Percentiles rank a stretch among this genome's conserved stretches.
phyloP scores from a whole-genome alignment of 2,329 filamentous ascomycete species.

The Cercospora janseana region DNA sequence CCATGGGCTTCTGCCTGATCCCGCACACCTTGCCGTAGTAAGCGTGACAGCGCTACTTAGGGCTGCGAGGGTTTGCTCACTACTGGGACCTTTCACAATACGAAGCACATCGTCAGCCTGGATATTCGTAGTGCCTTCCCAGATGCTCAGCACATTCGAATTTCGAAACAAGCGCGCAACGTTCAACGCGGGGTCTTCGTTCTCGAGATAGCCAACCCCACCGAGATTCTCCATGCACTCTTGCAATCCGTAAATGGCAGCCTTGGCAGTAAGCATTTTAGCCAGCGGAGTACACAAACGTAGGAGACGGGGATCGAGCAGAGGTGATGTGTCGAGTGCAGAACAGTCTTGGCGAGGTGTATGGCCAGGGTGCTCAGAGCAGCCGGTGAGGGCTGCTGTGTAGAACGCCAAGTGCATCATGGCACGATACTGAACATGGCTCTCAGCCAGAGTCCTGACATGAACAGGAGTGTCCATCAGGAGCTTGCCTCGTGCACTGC shows the following conservation, averaged over 20 bases:
- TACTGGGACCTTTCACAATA: constrained; percentile 31
- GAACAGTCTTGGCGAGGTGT: neutral
- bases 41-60: neutral
- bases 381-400: constrained; percentile 49
- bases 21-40: neutral
- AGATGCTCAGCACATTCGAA: constrained; percentile 62
- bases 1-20: neutral
- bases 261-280: constrained; percentile 59
- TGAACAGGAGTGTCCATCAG: constrained; percentile 57
- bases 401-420: constrained; percentile 8
- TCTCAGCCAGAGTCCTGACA: constrained; percentile 57
- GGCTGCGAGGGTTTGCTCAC: neutral
- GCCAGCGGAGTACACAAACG: constrained; percentile 59
- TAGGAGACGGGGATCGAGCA: constrained; percentile 44
- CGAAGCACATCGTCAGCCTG: constrained; percentile 56
- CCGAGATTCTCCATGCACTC: constrained; percentile 64
- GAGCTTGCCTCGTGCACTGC: constrained; percentile 51
- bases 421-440: neutral
- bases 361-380: constrained; percentile 48
- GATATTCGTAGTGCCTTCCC: constrained; percentile 73
- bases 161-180: constrained; percentile 66
- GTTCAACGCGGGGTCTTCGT: constrained; percentile 63
- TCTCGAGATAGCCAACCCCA: constrained; percentile 65
- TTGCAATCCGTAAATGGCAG: constrained; percentile 51
- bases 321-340: neutral